Evolutionary conservation across 345 rosid genomes (phyloP), one percentile per base, ranked within the genome.

Genomic region (Noccaea caerulescens): DNA sequence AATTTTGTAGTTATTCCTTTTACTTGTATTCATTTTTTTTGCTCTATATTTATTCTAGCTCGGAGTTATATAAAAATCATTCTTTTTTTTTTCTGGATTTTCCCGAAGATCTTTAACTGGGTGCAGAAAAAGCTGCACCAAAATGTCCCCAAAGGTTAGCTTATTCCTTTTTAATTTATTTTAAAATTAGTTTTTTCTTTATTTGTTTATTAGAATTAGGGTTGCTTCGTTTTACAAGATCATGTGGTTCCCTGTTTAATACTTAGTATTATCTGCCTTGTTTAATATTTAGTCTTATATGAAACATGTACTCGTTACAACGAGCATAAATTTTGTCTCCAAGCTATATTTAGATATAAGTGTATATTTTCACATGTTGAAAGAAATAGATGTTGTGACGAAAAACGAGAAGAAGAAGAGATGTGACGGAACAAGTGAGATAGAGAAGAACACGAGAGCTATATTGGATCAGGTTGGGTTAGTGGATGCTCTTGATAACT

Each of bases 101-200:
- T 38, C 18, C 3, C 18, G 43, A 55, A 75, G 97, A 87, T 93
- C 82, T 93, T 93, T 83, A 87, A 83, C 63, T 93, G 98, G 98
- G 80, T 90, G 86, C 93, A 93, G 41, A 84, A 79, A 80, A 85
- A 82, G 83, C 79, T 88, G 79, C 76, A 83, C 84, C 84, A 84
- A 36, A 80, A 76, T 76, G 63, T 82, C 55, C 58, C 80, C 72
- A 88, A 84, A 91, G 97, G 94, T 88, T 82, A 62, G 77, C 10
- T 56, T 36, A 23, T 30, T 34, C 7, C 39, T 42, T 36, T 9
- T 1, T 41, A 51, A 16, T 25, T 47, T 4, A n/a, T 49, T 25
- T 25, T 1, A 25, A 2, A 27, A 16, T n/a, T 8, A 27, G 13
- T 49, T 46, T 62, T 39, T 38, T 41, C 4, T 9, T 25, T 39